Evolutionary conservation across 2,329 filamentous ascomycete genomes (phyloP).

Genomic region (Fusarium multiceps): DNA sequence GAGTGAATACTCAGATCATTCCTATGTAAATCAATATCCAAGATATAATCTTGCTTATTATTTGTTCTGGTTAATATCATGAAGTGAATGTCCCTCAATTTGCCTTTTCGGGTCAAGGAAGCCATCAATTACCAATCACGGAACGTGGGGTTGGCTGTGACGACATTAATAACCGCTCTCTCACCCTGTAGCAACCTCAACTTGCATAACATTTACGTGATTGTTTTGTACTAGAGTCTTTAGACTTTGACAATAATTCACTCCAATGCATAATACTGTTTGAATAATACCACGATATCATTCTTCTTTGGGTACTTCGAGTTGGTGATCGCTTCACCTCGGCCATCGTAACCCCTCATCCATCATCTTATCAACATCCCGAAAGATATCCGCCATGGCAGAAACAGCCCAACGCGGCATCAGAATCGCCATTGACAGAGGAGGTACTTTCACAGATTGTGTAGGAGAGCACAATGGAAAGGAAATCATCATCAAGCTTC

Average conservation of each 20-base stretch:
- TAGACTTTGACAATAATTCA: not conserved
- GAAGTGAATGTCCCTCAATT: constrained; percentile 4
- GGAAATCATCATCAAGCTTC: constrained; percentile 85
- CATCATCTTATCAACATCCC: constrained; percentile 23
- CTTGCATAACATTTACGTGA: constrained; percentile 17
- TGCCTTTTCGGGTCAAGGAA: constrained; percentile 14
- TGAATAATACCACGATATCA: not conserved
- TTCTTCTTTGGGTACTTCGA: not conserved
- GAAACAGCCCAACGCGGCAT: constrained; percentile 65
- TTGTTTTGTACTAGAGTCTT: not conserved
- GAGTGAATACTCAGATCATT: not conserved
- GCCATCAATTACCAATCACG: constrained; percentile 33
- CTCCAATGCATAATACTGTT: not conserved
- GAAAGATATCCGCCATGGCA: constrained; percentile 49
- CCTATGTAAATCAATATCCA: not conserved
- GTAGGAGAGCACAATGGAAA: constrained; percentile 84
- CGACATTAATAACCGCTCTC: constrained; percentile 26
- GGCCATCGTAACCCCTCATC: constrained; percentile 19
- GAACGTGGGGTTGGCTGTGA: constrained; percentile 34
- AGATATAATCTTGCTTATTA: not conserved
- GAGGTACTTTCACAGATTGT: constrained; percentile 93
- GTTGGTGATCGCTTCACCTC: not conserved
- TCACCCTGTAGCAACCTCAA: constrained; percentile 9
- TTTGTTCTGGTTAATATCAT: not conserved
- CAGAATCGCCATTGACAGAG: constrained; percentile 81